Percentiles rank a stretch among this genome's conserved stretches.
phyloP scores from a whole-genome alignment of 1,139 yeast genomes.

The Suhomyces guaymorum region DNA sequence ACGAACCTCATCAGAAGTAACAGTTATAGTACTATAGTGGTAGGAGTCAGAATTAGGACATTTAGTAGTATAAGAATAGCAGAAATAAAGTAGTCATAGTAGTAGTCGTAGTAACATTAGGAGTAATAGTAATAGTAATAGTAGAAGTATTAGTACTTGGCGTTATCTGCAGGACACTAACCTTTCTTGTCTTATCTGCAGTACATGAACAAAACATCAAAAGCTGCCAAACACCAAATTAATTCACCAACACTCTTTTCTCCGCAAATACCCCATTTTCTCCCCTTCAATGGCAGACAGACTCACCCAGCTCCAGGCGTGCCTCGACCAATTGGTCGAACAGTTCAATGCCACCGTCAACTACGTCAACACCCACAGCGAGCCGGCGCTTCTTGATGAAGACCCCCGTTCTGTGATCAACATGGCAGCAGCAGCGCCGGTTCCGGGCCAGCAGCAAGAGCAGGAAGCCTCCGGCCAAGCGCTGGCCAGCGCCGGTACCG shows the following conservation, averaged over 20 bases:
- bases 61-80: too few species aligned
- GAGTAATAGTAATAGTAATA: too few species aligned
- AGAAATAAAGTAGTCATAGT: too few species aligned
- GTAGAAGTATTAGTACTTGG: too few species aligned
- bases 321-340: constrained; percentile 87
- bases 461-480: constrained; percentile 22
- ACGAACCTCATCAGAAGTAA: neutral
- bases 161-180: too few species aligned
- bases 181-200: too few species aligned
- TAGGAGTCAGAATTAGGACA: too few species aligned
- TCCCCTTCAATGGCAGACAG: constrained; percentile 65
- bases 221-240: neutral
- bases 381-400: constrained; percentile 40
- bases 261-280: neutral
- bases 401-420: constrained; percentile 42
- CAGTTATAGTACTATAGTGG: too few species aligned
- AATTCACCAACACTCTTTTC: too few species aligned
- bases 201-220: neutral
- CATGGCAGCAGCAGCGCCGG: constrained; percentile 47
- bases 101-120: too few species aligned
- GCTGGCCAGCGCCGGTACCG: constrained; percentile 19
- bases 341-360: constrained; percentile 90
- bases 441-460: constrained; percentile 53
- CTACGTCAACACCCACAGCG: constrained; percentile 63
- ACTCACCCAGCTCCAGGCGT: constrained; percentile 86